These are phyloP conservation scores for Brassica nigra DNA, from an alignment of 345 rosid genomes.

Conservation along the genomic window DNA sequence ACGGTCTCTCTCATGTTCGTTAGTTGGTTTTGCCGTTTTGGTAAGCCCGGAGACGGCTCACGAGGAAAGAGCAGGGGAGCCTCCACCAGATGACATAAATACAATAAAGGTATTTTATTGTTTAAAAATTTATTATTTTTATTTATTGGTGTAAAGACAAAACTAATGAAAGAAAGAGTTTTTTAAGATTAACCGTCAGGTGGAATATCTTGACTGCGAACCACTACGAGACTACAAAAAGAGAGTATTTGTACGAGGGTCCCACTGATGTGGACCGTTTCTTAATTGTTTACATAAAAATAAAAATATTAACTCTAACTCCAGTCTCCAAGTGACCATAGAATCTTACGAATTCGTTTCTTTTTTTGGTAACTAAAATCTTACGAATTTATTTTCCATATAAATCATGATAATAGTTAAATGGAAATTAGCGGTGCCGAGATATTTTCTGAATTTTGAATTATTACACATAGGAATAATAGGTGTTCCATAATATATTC, in stretches of 20 bases:
- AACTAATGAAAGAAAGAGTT: background rate
- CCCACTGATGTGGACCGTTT: slow-evolving; percentile 12
- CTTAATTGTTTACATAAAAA: background rate
- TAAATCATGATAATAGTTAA: background rate
- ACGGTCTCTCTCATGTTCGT: slow-evolving; percentile 20
- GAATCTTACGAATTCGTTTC: background rate
- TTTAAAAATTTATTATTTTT: background rate
- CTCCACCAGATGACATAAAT: background rate
- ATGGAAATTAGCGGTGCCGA: background rate
- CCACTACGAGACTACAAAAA: background rate
- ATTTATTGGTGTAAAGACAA: background rate
- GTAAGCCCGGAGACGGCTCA: slow-evolving; percentile 20
- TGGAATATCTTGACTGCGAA: slow-evolving; percentile 9
- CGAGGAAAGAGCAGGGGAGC: slow-evolving; percentile 20
- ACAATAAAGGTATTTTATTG: background rate
- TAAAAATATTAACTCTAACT: background rate
- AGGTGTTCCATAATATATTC: background rate
- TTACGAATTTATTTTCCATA: background rate
- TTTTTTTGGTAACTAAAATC: no score
- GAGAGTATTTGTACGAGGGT: background rate
- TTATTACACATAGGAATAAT: slow-evolving; percentile 5
- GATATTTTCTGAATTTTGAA: slow-evolving; percentile 5
- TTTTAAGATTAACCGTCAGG: slow-evolving; percentile 11
- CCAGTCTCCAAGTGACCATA: background rate
- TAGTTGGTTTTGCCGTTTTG: background rate